Conservation (phyloP, 352 stramenopile genomes). For the Globisporangium apiculatum region DNA sequence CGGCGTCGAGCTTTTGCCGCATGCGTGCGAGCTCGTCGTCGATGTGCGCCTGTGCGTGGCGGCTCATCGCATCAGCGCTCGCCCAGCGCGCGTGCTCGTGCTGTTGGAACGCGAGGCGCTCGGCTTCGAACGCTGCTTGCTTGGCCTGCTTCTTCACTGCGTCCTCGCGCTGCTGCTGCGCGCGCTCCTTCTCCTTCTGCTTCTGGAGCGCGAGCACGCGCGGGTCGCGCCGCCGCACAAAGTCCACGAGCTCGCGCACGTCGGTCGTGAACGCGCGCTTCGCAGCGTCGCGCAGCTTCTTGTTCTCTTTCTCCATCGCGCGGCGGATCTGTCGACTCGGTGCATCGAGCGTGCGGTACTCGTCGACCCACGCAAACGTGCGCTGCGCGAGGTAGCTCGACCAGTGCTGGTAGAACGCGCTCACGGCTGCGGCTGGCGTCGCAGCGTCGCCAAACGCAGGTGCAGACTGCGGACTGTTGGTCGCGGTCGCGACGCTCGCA, state of each 20-base stretch:
- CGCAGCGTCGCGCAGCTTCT: conserved; percentile 72
- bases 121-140: conserved; percentile 46
- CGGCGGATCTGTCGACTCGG: conserved; percentile 68
- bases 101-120: conserved; percentile 62
- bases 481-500: conserved; percentile 13
- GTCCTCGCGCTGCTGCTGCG: conserved; percentile 35
- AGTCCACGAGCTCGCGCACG: conserved; percentile 79
- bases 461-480: conserved; percentile 12
- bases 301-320: conserved; percentile 87
- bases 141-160: conserved; percentile 49
- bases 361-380: conserved; percentile 71
- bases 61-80: conserved; percentile 32
- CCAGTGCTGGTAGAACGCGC: conserved; percentile 78
- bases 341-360: conserved; percentile 79
- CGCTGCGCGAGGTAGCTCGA: conserved; percentile 65
- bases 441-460: conserved; percentile 41
- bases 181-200: conserved; percentile 57
- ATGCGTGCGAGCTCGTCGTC: conserved; percentile 58
- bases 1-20: conserved; percentile 59
- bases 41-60: conserved; percentile 45
- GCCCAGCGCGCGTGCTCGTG: conserved; percentile 58
- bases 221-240: conserved; percentile 69
- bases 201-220: conserved; percentile 63
- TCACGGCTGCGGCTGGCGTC: conserved; percentile 44
- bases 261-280: conserved; percentile 73